phyloP scores from a whole-genome alignment of 805 yeast species.

The Wickerhamomyces kurtzmanii region DNA sequence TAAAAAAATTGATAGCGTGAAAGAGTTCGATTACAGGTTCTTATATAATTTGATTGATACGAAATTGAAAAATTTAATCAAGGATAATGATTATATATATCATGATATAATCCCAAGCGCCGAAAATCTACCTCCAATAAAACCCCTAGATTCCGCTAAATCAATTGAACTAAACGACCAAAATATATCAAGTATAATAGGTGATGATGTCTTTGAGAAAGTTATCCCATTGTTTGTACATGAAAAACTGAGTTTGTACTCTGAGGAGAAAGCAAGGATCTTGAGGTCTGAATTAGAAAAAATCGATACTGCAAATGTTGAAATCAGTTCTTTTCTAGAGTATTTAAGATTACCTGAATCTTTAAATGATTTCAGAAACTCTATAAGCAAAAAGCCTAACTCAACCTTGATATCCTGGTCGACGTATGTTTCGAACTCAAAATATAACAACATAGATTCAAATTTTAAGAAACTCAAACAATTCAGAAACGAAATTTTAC shows the following conservation, averaged over 20 bases:
- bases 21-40: constrained; percentile 20
- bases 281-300: constrained; percentile 67
- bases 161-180: constrained; percentile 41
- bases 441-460: constrained; percentile 15
- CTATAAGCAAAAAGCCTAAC: constrained; percentile 11
- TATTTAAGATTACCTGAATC: constrained; percentile 68
- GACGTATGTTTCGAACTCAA: constrained; percentile 20
- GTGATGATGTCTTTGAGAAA: constrained; percentile 55
- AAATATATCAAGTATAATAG: constrained; percentile 33
- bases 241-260: constrained; percentile 77
- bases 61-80: constrained; percentile 35
- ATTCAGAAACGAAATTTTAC: constrained; percentile 26
- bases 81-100: constrained; percentile 85
- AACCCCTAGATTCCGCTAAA: constrained; percentile 61
- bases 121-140: constrained; percentile 52
- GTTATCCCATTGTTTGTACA: constrained; percentile 83
- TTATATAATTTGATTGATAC: constrained; percentile 23
- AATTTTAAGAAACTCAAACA: constrained; percentile 15
- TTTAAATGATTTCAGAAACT: constrained; percentile 38
- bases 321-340: constrained; percentile 70
- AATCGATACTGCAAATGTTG: constrained; percentile 71
- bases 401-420: constrained; percentile 10
- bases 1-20: constrained; percentile 23
- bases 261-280: constrained; percentile 79
- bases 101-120: constrained; percentile 66